Evolutionary conservation across 2,329 filamentous ascomycete species (phyloP).

Genomic region (Cladosporium cucumerinum): DNA sequence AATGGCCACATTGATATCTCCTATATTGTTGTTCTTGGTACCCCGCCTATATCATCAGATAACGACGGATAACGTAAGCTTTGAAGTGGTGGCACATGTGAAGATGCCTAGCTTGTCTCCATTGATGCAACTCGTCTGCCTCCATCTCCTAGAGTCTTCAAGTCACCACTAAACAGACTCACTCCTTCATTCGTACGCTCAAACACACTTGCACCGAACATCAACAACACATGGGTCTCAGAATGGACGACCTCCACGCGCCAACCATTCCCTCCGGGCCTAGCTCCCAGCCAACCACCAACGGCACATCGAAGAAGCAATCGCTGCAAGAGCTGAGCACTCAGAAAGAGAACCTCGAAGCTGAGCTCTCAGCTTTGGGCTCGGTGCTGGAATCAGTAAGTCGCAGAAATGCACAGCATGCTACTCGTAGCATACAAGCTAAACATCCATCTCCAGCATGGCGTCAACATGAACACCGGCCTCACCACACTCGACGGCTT

Average conservation of each 20-base stretch:
- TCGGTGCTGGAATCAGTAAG: conserved; percentile 83
- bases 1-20: background rate
- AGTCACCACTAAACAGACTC: background rate
- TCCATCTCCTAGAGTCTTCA: background rate
- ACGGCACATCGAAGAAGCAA: conserved; percentile 52
- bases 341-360: conserved; percentile 81
- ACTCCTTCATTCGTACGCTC: background rate
- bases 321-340: conserved; percentile 76
- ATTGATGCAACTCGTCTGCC: background rate
- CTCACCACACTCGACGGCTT: conserved; percentile 88
- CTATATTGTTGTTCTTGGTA: background rate
- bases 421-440: background rate
- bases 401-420: too few species aligned
- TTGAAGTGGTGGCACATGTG: background rate
- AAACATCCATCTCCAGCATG: conserved; percentile 61
- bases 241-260: conserved; percentile 66
- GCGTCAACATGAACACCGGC: conserved; percentile 85
- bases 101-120: background rate
- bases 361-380: conserved; percentile 79
- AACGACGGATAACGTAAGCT: background rate
- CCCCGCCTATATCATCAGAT: background rate
- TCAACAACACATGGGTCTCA: conserved; percentile 47
- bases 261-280: conserved; percentile 77
- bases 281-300: conserved; percentile 48
- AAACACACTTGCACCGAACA: background rate